Evolutionary conservation across 139 green algal species (phyloP), one percentile per base, ranked within the genome.

Genomic region (Chlorella sp.): DNA sequence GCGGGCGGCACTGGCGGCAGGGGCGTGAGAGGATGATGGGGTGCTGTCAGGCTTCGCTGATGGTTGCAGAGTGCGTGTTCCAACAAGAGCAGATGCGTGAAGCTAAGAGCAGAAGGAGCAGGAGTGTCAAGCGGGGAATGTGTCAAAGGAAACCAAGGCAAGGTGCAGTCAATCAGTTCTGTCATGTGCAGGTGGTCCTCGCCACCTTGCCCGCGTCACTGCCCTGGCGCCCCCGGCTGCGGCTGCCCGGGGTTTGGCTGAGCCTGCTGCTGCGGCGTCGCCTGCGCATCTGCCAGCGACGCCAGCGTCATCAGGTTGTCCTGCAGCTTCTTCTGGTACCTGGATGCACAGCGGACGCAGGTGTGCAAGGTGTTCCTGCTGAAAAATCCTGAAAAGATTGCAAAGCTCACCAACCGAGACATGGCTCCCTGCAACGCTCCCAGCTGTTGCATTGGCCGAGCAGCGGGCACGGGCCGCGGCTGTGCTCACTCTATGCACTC

Each of bases 281-380:
- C 80, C 32, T 85, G 80, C 26, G 80, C 63, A 34, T 85, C 80
- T 30, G 80, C 80, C 67, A 85, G 69, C 21, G 80, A 30, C 7
- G 80, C 80, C 55, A 85, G 80, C 34, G n/a, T 85, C 34, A 85
- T 51, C 65, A 85, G 51, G 51, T 85, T 85, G 15, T 85, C 34
- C 39, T 85, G 80, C 32, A 85, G 69, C n/a, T 70, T 55, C 30
- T 85, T 74, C 68, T 85, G 80, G 39, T 85, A 85, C 47, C 80
- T 85, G 80, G 44, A 9, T 51, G 44, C 44, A 51, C n/a, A 51
- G 44, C 7, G 9, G 7, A 51, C 7, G 44, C 44, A 51, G 44
- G 44, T 51, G 44, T n/a, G n/a, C n/a, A n/a, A n/a, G n/a, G n/a
- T n/a, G n/a, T n/a, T n/a, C n/a, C n/a, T n/a, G n/a, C n/a, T n/a